Conservation (phyloP, 192 early-diverging fungal genomes). For the Gryganskiella cystojenkinii region DNA sequence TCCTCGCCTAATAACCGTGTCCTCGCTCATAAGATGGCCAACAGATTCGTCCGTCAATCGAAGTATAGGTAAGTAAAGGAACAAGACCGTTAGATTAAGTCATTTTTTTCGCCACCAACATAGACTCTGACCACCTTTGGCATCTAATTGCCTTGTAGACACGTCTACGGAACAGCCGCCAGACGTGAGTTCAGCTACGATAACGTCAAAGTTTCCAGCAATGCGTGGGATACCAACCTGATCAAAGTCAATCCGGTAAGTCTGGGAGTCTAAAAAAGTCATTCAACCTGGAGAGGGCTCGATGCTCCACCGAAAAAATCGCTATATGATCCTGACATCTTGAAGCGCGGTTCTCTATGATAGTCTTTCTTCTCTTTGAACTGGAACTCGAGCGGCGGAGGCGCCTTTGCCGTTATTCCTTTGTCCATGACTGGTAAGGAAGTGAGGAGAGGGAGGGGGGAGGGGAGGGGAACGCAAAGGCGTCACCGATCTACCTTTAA, state of each 20-base stretch:
- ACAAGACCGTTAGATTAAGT: too few relatives aligned
- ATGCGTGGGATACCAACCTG: constrained; percentile 98
- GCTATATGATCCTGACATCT: too few relatives aligned
- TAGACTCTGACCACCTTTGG: background rate
- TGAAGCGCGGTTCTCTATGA: background rate
- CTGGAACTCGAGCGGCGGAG: constrained; percentile 89
- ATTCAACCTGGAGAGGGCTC: too few relatives aligned
- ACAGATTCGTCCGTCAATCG: constrained; percentile 77
- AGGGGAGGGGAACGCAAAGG: too few relatives aligned
- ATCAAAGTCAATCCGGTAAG: constrained; percentile 93
- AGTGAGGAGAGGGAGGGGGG: too few relatives aligned
- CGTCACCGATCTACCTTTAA: too few relatives aligned
- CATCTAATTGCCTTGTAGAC: constrained; percentile 57
- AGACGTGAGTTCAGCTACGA: constrained; percentile 96
- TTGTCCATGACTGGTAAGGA: constrained; percentile 69
- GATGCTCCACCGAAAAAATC: too few relatives aligned
- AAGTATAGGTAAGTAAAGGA: constrained; percentile 68
- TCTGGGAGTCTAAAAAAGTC: too few relatives aligned
- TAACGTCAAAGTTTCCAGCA: constrained; percentile 88
- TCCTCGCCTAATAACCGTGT: too few relatives aligned
- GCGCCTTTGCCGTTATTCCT: constrained; percentile 97
- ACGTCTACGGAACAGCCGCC: constrained; percentile 90
- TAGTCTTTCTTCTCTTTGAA: constrained; percentile 79
- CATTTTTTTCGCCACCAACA: background rate
- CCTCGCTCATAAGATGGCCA: background rate